phyloP scores from a whole-genome alignment of 208 protist species.

The Crithidia thermophila region DNA sequence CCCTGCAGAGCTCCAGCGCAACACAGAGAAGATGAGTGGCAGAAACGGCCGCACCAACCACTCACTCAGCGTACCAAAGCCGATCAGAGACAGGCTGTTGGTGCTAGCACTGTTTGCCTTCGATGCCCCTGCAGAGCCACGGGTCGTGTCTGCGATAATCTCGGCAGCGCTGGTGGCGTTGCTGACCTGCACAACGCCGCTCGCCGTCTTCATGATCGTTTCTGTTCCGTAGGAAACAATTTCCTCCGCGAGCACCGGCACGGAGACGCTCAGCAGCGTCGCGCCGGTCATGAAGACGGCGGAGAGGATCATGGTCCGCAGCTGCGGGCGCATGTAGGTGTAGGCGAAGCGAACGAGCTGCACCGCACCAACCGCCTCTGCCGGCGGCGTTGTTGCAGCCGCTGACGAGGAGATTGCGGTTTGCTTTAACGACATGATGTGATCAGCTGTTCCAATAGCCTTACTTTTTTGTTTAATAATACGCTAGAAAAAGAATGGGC shows the following conservation, averaged over 20 bases:
- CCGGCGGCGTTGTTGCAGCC: not conserved
- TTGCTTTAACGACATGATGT: not conserved
- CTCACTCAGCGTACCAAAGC: conserved; percentile 18
- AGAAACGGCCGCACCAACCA: conserved; percentile 27
- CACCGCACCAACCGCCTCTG: not conserved
- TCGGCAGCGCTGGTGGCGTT: not conserved
- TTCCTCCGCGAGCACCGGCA: conserved; percentile 55
- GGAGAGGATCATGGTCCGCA: conserved; percentile 36
- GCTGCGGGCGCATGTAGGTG: conserved; percentile 42
- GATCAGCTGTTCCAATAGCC: not conserved
- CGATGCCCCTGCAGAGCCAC: too few relatives aligned
- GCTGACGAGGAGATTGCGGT: not conserved
- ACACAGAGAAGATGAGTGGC: conserved; percentile 12
- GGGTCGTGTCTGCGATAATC: not conserved
- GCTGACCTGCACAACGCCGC: not conserved
- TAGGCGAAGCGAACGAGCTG: conserved; percentile 43
- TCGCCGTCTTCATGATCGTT: conserved; percentile 4
- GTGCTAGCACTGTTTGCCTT: too few relatives aligned
- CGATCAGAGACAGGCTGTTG: conserved; percentile 1
- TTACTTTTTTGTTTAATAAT: too few relatives aligned
- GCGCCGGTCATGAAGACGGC: conserved; percentile 44
- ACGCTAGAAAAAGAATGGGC: too few relatives aligned
- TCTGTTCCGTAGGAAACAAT: conserved; percentile 42
- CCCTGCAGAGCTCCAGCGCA: not conserved
- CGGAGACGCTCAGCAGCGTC: conserved; percentile 38